A percentile compares a stretch with the other conserved stretches of the same genome.
These are phyloP conservation scores for Didymella keratinophila DNA, from an alignment of 2,329 filamentous ascomycete genomes.

Conservation along the genomic window DNA sequence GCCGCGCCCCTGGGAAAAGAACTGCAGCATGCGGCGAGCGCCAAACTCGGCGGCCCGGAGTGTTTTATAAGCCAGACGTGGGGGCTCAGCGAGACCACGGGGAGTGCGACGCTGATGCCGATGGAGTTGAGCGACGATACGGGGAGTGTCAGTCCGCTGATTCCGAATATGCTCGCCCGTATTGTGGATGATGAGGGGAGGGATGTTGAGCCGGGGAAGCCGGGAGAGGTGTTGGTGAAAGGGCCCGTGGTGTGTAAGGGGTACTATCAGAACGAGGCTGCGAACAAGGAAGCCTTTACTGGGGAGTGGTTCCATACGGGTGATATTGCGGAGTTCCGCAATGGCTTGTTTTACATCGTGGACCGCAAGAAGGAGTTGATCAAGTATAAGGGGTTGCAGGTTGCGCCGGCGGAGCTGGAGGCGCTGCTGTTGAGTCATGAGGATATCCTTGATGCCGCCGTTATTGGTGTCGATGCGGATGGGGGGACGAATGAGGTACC, in stretches of 20 bases:
- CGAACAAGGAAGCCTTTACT: constrained; percentile 40
- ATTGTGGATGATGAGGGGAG: constrained; percentile 46
- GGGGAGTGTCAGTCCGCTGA: constrained; percentile 57
- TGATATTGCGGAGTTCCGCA: constrained; percentile 48
- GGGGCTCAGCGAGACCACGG: constrained; percentile 65
- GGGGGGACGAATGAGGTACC: constrained; percentile 52
- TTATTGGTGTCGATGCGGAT: constrained; percentile 53
- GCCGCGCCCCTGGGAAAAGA: constrained; percentile 66
- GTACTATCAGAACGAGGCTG: constrained; percentile 48
- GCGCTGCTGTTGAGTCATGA: constrained; percentile 54
- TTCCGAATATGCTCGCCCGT: constrained; percentile 50
- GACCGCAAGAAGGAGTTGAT: constrained; percentile 57
- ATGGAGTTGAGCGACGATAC: constrained; percentile 53
- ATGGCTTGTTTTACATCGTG: constrained; percentile 54
- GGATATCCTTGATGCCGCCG: constrained; percentile 55
- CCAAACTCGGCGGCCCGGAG: constrained; percentile 58
- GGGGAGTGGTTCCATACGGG: constrained; percentile 52
- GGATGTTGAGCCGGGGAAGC: constrained; percentile 43
- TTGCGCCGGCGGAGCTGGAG: constrained; percentile 60
- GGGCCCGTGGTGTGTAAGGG: constrained; percentile 50
- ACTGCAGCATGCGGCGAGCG: constrained; percentile 60
- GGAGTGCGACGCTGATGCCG: constrained; percentile 58
- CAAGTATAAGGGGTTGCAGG: constrained; percentile 60
- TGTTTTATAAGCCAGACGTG: constrained; percentile 62
- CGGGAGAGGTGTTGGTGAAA: constrained; percentile 47